Conservation (phyloP, 2,329 filamentous ascomycete species). For the Calycina marina region DNA sequence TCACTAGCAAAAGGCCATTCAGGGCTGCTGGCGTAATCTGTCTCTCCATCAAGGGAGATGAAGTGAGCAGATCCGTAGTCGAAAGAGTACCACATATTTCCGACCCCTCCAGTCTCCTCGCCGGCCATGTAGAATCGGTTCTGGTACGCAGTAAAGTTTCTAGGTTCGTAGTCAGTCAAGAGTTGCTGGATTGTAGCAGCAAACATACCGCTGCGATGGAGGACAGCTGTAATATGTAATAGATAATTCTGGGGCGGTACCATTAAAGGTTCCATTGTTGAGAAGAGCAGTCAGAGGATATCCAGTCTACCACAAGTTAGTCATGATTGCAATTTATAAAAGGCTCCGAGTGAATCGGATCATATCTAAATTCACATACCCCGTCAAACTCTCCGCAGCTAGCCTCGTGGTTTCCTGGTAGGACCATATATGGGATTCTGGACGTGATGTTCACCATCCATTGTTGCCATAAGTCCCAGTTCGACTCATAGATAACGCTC, state of each 20-base stretch:
- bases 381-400: constrained; percentile 25
- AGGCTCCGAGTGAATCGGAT: no score
- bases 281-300: constrained; percentile 28
- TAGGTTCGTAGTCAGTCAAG: constrained; percentile 4
- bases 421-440: constrained; percentile 40
- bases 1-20: constrained; percentile 30
- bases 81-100: constrained; percentile 40
- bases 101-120: constrained; percentile 30
- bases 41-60: constrained; percentile 32
- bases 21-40: constrained; percentile 33
- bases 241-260: constrained; percentile 23
- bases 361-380: no score
- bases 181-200: not conserved
- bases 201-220: constrained; percentile 29
- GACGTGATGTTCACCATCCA: constrained; percentile 37
- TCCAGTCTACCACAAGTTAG: no score
- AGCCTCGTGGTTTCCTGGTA: constrained; percentile 40
- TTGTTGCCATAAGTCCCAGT: constrained; percentile 40
- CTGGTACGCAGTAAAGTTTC: constrained; percentile 21
- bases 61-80: constrained; percentile 40
- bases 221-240: constrained; percentile 38
- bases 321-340: no score
- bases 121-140: constrained; percentile 38
- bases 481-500: constrained; percentile 31
- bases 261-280: constrained; percentile 29